Percentiles rank a stretch among this genome's conserved stretches.
Conservation (phyloP, 2,329 filamentous ascomycete genomes). For the Tetracladium maxilliforme region DNA sequence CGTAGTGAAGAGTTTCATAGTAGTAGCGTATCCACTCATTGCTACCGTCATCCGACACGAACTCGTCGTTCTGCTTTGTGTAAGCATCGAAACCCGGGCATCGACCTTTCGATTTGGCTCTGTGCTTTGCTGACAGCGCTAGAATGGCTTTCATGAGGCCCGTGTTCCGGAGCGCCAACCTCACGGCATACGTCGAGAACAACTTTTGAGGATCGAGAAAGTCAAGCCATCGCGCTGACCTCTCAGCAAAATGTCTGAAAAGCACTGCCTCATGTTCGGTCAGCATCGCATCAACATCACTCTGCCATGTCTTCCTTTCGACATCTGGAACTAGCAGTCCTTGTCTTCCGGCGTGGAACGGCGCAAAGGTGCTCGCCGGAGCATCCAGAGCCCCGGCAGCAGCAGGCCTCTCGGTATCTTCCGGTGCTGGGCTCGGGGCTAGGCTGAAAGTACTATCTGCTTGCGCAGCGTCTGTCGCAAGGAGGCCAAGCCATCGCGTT, state of each 20-base stretch:
- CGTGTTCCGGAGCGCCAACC: slow-evolving; percentile 30
- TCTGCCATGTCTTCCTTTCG: slow-evolving; percentile 8
- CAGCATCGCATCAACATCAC: slow-evolving; percentile 6
- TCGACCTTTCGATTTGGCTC: too few relatives aligned
- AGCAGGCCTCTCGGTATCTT: slow-evolving; percentile 2
- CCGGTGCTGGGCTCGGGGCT: slow-evolving; percentile 1
- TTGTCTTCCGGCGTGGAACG: slow-evolving; percentile 4
- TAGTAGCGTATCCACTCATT: slow-evolving; percentile 36
- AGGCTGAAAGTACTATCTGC: slow-evolving; percentile 4
- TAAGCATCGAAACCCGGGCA: slow-evolving; percentile 18
- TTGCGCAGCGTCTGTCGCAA: slow-evolving; percentile 5
- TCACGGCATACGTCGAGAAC: slow-evolving; percentile 14
- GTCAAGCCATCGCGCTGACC: slow-evolving; percentile 11
- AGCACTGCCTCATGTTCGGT: slow-evolving; percentile 6
- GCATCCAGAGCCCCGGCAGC: slow-evolving; percentile 5
- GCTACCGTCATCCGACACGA: too few relatives aligned
- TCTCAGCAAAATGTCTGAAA: not conserved
- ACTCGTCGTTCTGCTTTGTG: slow-evolving; percentile 12
- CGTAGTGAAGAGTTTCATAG: slow-evolving; percentile 45
- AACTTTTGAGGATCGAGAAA: slow-evolving; percentile 16
- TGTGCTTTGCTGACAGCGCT: slow-evolving; percentile 37
- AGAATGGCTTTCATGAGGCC: slow-evolving; percentile 42
- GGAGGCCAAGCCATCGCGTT: slow-evolving; percentile 4
- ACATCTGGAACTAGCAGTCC: slow-evolving; percentile 3
- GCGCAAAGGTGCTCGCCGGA: slow-evolving; percentile 5